Percentiles rank a stretch among this genome's conserved stretches.
Conservation (phyloP, 768 basidiomycete genomes). For the Lactarius akahatsu region DNA sequence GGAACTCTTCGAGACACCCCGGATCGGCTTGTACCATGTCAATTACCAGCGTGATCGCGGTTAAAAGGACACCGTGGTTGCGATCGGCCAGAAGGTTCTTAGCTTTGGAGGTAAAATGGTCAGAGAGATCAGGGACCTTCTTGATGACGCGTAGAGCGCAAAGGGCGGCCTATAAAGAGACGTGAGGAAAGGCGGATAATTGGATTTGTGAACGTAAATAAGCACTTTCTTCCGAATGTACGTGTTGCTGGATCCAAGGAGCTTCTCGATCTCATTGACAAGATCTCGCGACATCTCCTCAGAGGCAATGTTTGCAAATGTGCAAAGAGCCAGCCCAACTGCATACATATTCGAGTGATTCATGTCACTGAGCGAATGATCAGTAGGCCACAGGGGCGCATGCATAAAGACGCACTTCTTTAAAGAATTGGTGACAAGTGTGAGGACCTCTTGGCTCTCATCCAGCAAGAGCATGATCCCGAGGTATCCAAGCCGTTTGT, state of each 20-base stretch:
- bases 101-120: constrained; percentile 86
- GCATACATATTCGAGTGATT: constrained; percentile 99
- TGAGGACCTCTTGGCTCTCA: constrained; percentile 97
- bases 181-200: neutral
- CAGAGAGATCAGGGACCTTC: constrained; percentile 92
- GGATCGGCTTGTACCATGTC: constrained; percentile 90
- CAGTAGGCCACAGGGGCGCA: constrained; percentile 11
- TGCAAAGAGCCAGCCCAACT: constrained; percentile 94
- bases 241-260: constrained; percentile 94
- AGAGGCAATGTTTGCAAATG: constrained; percentile 97
- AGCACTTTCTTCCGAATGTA: constrained; percentile 98
- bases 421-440: constrained; percentile 94
- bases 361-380: constrained; percentile 74
- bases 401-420: constrained; percentile 72
- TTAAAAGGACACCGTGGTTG: constrained; percentile 93
- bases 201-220: neutral
- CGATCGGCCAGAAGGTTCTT: constrained; percentile 92
- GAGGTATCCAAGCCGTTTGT: constrained; percentile 94
- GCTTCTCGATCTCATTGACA: constrained; percentile 96
- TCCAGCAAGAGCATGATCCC: constrained; percentile 98
- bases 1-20: constrained; percentile 76
- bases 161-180: constrained; percentile 72
- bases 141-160: constrained; percentile 93
- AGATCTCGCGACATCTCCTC: constrained; percentile 99
- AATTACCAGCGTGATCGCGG: constrained; percentile 91